Evolutionary conservation across 306 rosid species (phyloP).

Genomic region (Lathyrus oleraceus): DNA sequence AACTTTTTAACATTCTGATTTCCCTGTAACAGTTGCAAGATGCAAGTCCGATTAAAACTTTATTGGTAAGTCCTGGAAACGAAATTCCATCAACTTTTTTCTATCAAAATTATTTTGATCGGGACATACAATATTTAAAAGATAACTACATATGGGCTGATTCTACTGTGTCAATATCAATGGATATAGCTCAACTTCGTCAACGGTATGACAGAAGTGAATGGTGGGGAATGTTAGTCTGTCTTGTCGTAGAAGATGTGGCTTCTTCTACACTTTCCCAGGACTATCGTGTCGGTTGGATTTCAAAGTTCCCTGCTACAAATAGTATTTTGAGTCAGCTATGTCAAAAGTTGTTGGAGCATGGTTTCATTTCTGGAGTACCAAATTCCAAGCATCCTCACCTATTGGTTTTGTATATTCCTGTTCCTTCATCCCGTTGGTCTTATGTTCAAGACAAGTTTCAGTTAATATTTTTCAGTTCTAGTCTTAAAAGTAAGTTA

Average conservation of each 20-base stretch:
- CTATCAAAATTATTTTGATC: constrained; percentile 16
- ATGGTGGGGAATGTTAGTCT: constrained; percentile 34
- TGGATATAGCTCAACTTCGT: constrained; percentile 24
- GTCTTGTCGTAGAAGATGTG: constrained; percentile 31
- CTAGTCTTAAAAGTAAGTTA: constrained; percentile 27
- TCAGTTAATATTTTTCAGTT: constrained; percentile 21
- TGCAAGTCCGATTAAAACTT: background rate
- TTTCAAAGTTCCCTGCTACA: constrained; percentile 7
- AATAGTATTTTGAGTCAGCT: constrained; percentile 1
- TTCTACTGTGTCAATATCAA: constrained; percentile 16
- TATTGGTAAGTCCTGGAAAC: constrained; percentile 28
- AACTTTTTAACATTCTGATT: constrained; percentile 4
- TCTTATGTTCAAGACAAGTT: constrained; percentile 22
- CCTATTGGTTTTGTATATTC: constrained; percentile 20
- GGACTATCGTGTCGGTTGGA: constrained; percentile 29
- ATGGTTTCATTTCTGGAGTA: constrained; percentile 17
- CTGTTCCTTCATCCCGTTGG: background rate
- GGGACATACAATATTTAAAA: constrained; percentile 26
- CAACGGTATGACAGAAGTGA: constrained; percentile 22
- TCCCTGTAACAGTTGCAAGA: constrained; percentile 32
- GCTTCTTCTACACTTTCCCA: constrained; percentile 5
- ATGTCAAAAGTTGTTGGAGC: constrained; percentile 12
- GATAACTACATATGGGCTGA: constrained; percentile 29
- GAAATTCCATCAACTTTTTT: constrained; percentile 32
- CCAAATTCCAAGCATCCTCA: constrained; percentile 30